phyloP scores from a whole-genome alignment of 2,329 filamentous ascomycete species.

The Colletotrichum liaoningense region DNA sequence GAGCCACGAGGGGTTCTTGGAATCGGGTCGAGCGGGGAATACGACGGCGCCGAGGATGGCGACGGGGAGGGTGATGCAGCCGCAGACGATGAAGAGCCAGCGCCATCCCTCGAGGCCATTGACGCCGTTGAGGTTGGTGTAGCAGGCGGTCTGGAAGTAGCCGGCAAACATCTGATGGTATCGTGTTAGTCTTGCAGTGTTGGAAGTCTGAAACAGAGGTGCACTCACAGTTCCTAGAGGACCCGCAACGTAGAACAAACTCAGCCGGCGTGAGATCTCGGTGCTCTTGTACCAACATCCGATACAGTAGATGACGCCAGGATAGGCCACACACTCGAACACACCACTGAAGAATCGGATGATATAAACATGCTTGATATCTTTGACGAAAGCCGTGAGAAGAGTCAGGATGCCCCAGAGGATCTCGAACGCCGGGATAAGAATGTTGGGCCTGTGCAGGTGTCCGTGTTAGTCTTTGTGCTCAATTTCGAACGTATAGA shows the following conservation, averaged over 20 bases:
- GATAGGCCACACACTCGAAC: conserved; percentile 20
- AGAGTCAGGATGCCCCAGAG: conserved; percentile 68
- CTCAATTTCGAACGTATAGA: accelerated
- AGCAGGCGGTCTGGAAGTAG: conserved; percentile 31
- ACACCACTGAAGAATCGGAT: conserved; percentile 36
- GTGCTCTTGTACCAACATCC: conserved; percentile 29
- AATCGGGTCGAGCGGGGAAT: conserved; percentile 43
- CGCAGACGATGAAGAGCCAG: conserved; percentile 34
- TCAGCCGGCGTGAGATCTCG: conserved; percentile 20
- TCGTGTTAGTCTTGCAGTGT: background rate
- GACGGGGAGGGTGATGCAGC: conserved; percentile 28
- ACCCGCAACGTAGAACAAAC: conserved; percentile 23
- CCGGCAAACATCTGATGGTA: conserved; percentile 31
- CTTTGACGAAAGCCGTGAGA: conserved; percentile 47
- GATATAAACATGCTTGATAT: conserved; percentile 45
- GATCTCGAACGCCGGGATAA: conserved; percentile 63
- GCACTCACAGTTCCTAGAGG: conserved; percentile 11
- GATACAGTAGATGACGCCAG: conserved; percentile 22
- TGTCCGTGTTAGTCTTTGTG: background rate
- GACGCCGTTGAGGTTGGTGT: conserved; percentile 29
- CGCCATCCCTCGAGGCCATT: conserved; percentile 30
- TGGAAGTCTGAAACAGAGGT: too few relatives aligned
- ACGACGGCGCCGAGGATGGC: conserved; percentile 23
- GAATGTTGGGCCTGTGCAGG: conserved; percentile 56
- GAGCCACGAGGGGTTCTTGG: conserved; percentile 43